Percentiles rank a stretch among this genome's conserved stretches.
Evolutionary conservation across 2,329 filamentous ascomycete genomes (phyloP).

Genomic region (Arthrobotrys iridis): DNA sequence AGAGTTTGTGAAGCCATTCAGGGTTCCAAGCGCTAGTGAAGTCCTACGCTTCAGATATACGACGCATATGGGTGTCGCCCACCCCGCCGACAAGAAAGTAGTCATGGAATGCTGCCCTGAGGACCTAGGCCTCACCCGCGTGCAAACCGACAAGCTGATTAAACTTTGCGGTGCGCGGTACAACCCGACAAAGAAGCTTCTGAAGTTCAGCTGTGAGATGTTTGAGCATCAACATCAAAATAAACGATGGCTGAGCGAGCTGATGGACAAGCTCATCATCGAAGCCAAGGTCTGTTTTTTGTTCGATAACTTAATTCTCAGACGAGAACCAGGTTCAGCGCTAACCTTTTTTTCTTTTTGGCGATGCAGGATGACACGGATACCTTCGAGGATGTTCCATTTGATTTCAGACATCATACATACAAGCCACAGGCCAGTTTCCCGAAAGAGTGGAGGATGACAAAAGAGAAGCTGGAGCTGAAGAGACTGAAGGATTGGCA

Average conservation of each 20-base stretch:
- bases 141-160: conserved; percentile 80
- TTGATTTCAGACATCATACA: conserved; percentile 79
- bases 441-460: conserved; percentile 84
- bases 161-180: conserved; percentile 88
- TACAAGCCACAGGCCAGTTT: conserved; percentile 70
- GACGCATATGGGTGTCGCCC: conserved; percentile 91
- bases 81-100: conserved; percentile 92
- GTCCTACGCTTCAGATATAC: conserved; percentile 96
- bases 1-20: conserved; percentile 87
- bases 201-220: conserved; percentile 91
- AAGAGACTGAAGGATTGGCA: conserved; percentile 49
- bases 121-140: conserved; percentile 72
- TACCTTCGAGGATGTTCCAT: conserved; percentile 85
- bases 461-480: conserved; percentile 67
- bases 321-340: neutral
- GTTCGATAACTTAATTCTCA: neutral
- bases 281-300: conserved; percentile 72
- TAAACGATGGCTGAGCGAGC: conserved; percentile 88
- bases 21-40: conserved; percentile 72
- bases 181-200: conserved; percentile 81
- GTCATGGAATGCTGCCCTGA: conserved; percentile 85
- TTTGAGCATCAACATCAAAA: conserved; percentile 92
- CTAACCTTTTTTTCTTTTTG: neutral
- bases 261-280: conserved; percentile 76
- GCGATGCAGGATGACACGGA: conserved; percentile 73